These are phyloP conservation scores for Colletotrichum chlorophyti DNA, from an alignment of 2,329 filamentous ascomycete genomes.

Conservation along the genomic window DNA sequence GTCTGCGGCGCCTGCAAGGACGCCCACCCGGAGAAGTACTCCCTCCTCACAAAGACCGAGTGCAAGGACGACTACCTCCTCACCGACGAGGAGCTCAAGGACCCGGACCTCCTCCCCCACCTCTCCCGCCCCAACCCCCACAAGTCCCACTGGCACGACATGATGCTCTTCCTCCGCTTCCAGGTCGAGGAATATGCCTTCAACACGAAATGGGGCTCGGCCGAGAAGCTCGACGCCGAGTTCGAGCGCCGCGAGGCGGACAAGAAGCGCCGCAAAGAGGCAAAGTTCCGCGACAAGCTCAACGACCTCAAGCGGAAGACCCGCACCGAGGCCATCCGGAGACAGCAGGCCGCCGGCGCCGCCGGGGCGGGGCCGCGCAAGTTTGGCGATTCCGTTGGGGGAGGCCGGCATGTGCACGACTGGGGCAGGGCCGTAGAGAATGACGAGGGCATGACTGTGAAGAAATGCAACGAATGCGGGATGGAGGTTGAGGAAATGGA, in stretches of 20 bases:
- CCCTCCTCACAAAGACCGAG: slow-evolving; percentile 94
- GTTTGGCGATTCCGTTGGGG: slow-evolving; percentile 80
- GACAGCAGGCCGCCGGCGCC: slow-evolving; percentile 65
- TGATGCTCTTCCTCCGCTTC: slow-evolving; percentile 95
- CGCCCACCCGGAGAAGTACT: slow-evolving; percentile 89
- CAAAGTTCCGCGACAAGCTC: slow-evolving; percentile 89
- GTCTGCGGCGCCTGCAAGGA: slow-evolving; percentile 91
- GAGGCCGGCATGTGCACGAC: slow-evolving; percentile 83
- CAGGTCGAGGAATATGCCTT: slow-evolving; percentile 97
- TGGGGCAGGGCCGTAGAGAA: slow-evolving; percentile 78
- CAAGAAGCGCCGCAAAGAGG: slow-evolving; percentile 86
- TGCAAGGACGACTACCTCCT: slow-evolving; percentile 93
- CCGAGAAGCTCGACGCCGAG: slow-evolving; percentile 86
- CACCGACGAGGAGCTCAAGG: slow-evolving; percentile 88
- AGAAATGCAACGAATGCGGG: slow-evolving; percentile 78
- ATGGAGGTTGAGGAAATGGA: slow-evolving; percentile 83
- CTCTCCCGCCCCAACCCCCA: slow-evolving; percentile 92
- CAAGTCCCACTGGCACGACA: slow-evolving; percentile 95
- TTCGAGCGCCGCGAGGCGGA: slow-evolving; percentile 81
- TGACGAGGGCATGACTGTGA: slow-evolving; percentile 77
- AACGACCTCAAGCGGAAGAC: slow-evolving; percentile 93
- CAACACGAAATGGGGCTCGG: slow-evolving; percentile 86
- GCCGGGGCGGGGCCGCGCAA: slow-evolving; percentile 58
- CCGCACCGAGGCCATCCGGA: slow-evolving; percentile 84
- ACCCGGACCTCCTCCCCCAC: slow-evolving; percentile 85